Conservation (phyloP, 2,329 filamentous ascomycete genomes). For the Fusarium sp. region DNA sequence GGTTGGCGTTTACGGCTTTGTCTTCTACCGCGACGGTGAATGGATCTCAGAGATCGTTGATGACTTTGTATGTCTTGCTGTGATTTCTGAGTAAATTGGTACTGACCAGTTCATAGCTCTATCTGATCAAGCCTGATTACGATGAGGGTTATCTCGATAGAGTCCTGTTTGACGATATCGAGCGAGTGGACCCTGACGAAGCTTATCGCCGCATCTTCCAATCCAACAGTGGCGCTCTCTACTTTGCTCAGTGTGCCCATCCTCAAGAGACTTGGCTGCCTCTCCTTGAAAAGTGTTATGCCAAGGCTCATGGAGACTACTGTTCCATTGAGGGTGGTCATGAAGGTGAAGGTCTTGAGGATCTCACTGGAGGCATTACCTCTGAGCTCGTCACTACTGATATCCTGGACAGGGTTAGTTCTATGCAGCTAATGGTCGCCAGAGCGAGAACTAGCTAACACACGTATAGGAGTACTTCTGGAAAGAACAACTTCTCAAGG, state of each 20-base stretch:
- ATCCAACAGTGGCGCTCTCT: slow-evolving; percentile 78
- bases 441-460: neutral
- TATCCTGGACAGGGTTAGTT: slow-evolving; percentile 76
- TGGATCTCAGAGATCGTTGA: slow-evolving; percentile 72
- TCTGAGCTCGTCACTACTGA: slow-evolving; percentile 74
- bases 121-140: slow-evolving; percentile 69
- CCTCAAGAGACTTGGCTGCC: slow-evolving; percentile 85
- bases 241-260: slow-evolving; percentile 80
- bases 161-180: slow-evolving; percentile 56
- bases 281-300: slow-evolving; percentile 82
- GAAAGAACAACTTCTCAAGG: slow-evolving; percentile 80
- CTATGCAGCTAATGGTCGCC: rapidly evolving
- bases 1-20: slow-evolving; percentile 86
- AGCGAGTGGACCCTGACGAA: slow-evolving; percentile 65
- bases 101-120: slow-evolving; percentile 52
- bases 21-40: slow-evolving; percentile 84
- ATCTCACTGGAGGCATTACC: slow-evolving; percentile 74
- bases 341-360: slow-evolving; percentile 68
- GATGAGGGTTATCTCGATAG: slow-evolving; percentile 66
- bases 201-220: slow-evolving; percentile 77
- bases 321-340: slow-evolving; percentile 79
- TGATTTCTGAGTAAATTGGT: neutral
- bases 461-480: slow-evolving; percentile 67
- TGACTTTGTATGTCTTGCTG: slow-evolving; percentile 56
- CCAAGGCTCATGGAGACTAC: slow-evolving; percentile 85